A percentile compares a stretch with the other conserved stretches of the same genome.
Conservation (phyloP, 768 basidiomycete species). For the Mycena rosella region DNA sequence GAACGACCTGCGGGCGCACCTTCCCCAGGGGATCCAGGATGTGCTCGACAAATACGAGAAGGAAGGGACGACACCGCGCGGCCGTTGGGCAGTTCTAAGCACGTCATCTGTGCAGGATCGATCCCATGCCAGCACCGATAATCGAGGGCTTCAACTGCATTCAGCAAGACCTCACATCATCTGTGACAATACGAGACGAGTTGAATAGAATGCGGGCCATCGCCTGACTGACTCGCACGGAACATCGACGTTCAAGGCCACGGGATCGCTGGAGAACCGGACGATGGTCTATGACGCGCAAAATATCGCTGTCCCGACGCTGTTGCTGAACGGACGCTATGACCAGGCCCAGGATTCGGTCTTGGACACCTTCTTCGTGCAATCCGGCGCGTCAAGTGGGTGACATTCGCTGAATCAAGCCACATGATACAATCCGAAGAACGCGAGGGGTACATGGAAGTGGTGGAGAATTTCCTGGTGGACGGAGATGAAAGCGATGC, state of each 20-base stretch:
- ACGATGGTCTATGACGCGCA: conserved; percentile 48
- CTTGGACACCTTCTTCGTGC: conserved; percentile 49
- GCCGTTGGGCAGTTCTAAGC: conserved; percentile 44
- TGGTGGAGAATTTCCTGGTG: conserved; percentile 39
- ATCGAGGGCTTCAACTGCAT: conserved; percentile 39
- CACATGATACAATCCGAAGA: conserved; percentile 54
- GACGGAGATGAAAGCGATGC: no score
- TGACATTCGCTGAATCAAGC: conserved; percentile 52
- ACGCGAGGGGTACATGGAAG: conserved; percentile 48
- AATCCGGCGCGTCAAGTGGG: conserved; percentile 51
- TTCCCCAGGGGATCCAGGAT: conserved; percentile 51
- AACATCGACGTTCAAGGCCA: conserved; percentile 43
- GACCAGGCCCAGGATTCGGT: conserved; percentile 50
- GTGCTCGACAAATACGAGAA: conserved; percentile 46
- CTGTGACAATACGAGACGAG: conserved; percentile 47
- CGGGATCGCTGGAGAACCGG: conserved; percentile 52
- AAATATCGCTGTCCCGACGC: conserved; percentile 48
- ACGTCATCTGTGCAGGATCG: conserved; percentile 41
- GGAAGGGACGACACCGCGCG: conserved; percentile 45
- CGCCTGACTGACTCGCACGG: conserved; percentile 14
- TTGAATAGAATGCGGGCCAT: no score
- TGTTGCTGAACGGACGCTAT: conserved; percentile 52
- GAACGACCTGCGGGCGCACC: conserved; percentile 38
- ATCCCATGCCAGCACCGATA: conserved; percentile 46
- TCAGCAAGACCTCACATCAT: conserved; percentile 52